phyloP scores from a whole-genome alignment of 2,329 filamentous ascomycete species.

The Fonsecaea multimorphosa region DNA sequence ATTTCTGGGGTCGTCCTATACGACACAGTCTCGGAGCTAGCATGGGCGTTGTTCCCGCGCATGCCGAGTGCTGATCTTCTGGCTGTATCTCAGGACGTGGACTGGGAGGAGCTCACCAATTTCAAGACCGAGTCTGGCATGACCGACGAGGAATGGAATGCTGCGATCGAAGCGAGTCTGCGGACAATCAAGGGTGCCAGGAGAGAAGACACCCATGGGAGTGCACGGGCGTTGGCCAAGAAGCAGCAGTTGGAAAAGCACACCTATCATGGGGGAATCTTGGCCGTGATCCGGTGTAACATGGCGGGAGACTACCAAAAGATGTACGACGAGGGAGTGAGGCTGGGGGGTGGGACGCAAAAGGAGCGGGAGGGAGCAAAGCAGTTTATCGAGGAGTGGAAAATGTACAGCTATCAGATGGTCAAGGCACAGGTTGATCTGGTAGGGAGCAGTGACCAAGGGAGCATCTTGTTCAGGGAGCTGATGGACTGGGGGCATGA shows the following conservation, averaged over 20 bases:
- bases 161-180: conserved; percentile 1
- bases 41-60: conserved; percentile 41
- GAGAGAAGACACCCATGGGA: conserved; percentile 22
- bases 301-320: conserved; percentile 43
- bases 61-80: conserved; percentile 44
- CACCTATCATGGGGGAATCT: conserved; percentile 42
- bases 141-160: conserved; percentile 45
- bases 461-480: conserved; percentile 3
- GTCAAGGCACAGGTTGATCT: conserved; percentile 17
- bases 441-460: conserved; percentile 4
- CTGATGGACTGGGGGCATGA: conserved; percentile 18
- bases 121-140: conserved; percentile 42
- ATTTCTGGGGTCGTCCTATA: conserved; percentile 48
- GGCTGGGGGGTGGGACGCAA: conserved; percentile 45
- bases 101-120: conserved; percentile 44
- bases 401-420: conserved; percentile 18
- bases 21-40: conserved; percentile 47
- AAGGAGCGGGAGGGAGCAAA: conserved; percentile 37
- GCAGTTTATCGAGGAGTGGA: conserved; percentile 21
- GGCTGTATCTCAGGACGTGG: conserved; percentile 44
- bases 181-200: conserved; percentile 9
- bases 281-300: conserved; percentile 48
- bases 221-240: conserved; percentile 36
- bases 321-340: conserved; percentile 45
- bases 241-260: conserved; percentile 44